Evolutionary conservation across 2,329 filamentous ascomycete species (phyloP), one percentile per base, ranked within the genome.

Genomic region (Plenodomus tracheiphilus): DNA sequence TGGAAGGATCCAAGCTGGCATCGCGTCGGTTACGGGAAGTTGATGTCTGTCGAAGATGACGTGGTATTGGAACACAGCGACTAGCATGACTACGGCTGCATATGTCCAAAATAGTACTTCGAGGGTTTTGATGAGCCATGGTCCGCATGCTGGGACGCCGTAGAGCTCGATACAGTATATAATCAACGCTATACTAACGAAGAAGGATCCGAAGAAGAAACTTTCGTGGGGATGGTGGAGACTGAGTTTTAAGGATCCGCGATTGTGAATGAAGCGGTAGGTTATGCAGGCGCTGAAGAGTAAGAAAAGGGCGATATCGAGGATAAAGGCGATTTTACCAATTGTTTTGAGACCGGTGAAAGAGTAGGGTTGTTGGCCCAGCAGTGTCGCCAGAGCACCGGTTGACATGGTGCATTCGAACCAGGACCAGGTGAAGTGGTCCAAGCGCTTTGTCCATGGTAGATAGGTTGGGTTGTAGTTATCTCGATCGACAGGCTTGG

Each of bases 11-110:
- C 74, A 76, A 0, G 72, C 69, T 0, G 73, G 72, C 34, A 74
- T 70, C 39, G 74, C 73, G 19, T 73, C 70, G 5, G 69, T 61
- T 11, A 75, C 62, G 37, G 64, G 68, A 15, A 75, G 59, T 38
- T 64, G 52, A 63, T 96, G 91, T 68, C 89, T 84, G 75, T 87
- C 92, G 83, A 97, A 97, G 70, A 97, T 88, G 69, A 97, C 94
- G 74, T 97, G 93, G 78, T 97, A 97, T 81, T 97, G 93, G 61
- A 97, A 85, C 88, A 97, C 97, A 67, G 86, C 59, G n/a, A 64
- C 59, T 2, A 65, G 39, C 15, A 54, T 50, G 5, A 60, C 60
- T 19, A 80, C 68, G 2, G 75, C 74, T 10, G 85, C 78, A 62
- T 91, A 92, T 0, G 77, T 68, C 88, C 88, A 92, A 69, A 89